Evolutionary conservation across 2,329 filamentous ascomycete species (phyloP), one percentile per base, ranked within the genome.

Genomic region (Hortaea werneckii): DNA sequence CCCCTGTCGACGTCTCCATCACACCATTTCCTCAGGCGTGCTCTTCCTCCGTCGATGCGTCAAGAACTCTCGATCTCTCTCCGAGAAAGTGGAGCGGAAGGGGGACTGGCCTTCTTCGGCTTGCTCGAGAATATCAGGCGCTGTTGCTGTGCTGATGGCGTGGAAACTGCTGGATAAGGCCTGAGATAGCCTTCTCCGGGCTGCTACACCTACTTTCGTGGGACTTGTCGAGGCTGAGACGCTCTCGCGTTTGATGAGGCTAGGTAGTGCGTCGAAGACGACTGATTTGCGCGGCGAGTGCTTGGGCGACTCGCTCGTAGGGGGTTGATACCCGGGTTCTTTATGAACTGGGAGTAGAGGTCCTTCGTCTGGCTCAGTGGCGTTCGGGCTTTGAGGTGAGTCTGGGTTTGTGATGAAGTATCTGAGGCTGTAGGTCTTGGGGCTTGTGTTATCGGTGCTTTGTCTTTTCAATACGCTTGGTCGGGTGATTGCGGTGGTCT

Each of bases 31-130:
- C n/a, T 35, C 32, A 9, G 32, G 32, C 32, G n/a, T 35, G n/a
- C 32, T 35, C 32, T 35, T 35, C 32, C n/a, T 35, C 32, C 32
- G n/a, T 20, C 20, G 20, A 20, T 20, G 20, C 20, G 20, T 20
- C 20, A 20, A 20, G 20, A 4, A 20, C 20, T 20, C 20, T 20
- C 20, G 20, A 20, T 40, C 39, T 6, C 39, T 29, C 20, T 20
- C 20, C 20, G 20, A 20, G 12, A 44, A 44, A 5, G 27, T 40
- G 12, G 34, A 39, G 10, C 37, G 34, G 30, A 29, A 44, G 35
- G 42, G 42, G 40, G 35, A 39, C 42, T 44, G 42, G 5, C 42
- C 42, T 38, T 44, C 42, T 11, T 44, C 42, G 20, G 37, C 37
- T 13, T 39, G 20, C 20, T 11, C 40, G 20, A 41, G 27, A 3